A percentile compares a stretch with the other conserved stretches of the same genome.
These are phyloP conservation scores for Ophiosphaerella korrae DNA, from an alignment of 2,329 filamentous ascomycete species.

Conservation along the genomic window DNA sequence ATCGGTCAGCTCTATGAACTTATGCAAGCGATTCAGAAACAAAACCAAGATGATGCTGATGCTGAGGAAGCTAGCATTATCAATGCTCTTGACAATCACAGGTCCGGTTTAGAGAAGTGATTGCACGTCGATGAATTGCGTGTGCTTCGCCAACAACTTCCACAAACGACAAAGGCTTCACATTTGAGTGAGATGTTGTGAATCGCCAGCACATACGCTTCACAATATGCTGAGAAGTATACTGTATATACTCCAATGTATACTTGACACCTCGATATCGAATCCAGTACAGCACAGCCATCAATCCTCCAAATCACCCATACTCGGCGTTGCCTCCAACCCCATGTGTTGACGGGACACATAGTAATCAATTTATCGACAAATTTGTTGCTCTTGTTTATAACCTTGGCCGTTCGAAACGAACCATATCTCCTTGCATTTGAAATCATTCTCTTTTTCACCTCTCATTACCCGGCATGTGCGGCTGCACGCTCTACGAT, in stretches of 20 bases:
- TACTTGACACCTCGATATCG: conserved; percentile 6
- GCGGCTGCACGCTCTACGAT: conserved; percentile 51
- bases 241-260: conserved; percentile 25
- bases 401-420: background rate
- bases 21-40: conserved; percentile 77
- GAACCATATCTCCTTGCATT: no score
- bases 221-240: conserved; percentile 10
- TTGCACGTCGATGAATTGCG: conserved; percentile 10
- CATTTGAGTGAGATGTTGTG: conserved; percentile 4
- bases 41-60: conserved; percentile 55
- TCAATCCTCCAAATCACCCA: background rate
- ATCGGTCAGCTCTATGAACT: conserved; percentile 92
- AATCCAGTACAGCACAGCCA: background rate
- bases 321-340: background rate
- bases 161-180: conserved; percentile 22
- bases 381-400: background rate
- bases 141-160: conserved; percentile 3
- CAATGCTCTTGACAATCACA: conserved; percentile 38
- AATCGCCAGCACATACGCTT: conserved; percentile 13
- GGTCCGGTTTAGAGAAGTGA: conserved; percentile 35
- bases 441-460: background rate
- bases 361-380: background rate
- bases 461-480: conserved; percentile 47
- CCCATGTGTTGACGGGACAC: no score
- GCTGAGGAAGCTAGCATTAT: conserved; percentile 20